These are phyloP conservation scores for Emergomyces africanus DNA, from an alignment of 2,329 filamentous ascomycete species.

Conservation along the genomic window DNA sequence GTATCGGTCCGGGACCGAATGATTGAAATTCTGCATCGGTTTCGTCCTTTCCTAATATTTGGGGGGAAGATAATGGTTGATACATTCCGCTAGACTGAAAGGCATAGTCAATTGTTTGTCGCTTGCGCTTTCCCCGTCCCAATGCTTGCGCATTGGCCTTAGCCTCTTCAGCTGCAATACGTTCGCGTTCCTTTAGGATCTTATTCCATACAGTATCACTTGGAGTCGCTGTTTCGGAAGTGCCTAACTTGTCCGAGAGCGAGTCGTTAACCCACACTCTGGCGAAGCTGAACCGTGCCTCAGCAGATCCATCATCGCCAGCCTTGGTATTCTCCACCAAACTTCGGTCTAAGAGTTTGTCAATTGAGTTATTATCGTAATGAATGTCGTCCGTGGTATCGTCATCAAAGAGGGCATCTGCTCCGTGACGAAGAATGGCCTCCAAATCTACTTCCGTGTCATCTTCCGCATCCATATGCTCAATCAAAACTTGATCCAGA, in stretches of 20 bases:
- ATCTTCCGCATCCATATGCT: conserved; percentile 77
- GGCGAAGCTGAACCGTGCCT: conserved; percentile 79
- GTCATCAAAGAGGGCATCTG: conserved; percentile 72
- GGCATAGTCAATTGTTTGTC: conserved; percentile 40
- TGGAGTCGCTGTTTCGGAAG: conserved; percentile 40
- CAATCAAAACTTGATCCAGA: conserved; percentile 86
- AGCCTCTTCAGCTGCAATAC: conserved; percentile 59
- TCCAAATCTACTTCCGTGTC: conserved; percentile 69
- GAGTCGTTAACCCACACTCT: conserved; percentile 84
- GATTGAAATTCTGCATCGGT: conserved; percentile 8
- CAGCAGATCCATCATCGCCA: conserved; percentile 51
- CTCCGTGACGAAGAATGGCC: conserved; percentile 76
- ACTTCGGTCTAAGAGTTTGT: conserved; percentile 78
- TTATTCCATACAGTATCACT: conserved; percentile 74
- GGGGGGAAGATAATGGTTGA: conserved; percentile 13
- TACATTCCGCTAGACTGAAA: conserved; percentile 20
- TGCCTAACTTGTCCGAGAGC: conserved; percentile 51
- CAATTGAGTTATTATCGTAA: conserved; percentile 73
- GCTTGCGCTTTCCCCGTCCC: conserved; percentile 69
- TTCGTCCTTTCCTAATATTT: neutral
- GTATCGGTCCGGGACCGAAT: conserved; percentile 12
- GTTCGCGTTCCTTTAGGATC: conserved; percentile 73
- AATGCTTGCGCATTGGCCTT: conserved; percentile 59
- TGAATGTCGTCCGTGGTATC: conserved; percentile 56
- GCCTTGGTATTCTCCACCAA: conserved; percentile 60